phyloP scores from a whole-genome alignment of 225 moss, liverwort and hornwort genomes.

The Neckera pumila region DNA sequence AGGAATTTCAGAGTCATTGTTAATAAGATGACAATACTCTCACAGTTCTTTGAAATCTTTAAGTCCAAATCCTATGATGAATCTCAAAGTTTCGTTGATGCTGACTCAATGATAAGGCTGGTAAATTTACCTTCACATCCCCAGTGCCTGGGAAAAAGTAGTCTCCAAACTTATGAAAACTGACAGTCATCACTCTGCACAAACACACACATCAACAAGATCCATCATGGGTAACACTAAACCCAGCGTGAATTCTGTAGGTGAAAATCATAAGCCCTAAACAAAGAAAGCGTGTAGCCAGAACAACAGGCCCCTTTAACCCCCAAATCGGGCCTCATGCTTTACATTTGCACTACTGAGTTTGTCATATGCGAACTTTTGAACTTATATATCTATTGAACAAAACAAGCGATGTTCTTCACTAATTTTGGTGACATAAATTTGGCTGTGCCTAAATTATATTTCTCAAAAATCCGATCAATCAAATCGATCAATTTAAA shows the following conservation, averaged over 20 bases:
- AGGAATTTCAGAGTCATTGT: neutral
- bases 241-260: neutral
- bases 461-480: neutral
- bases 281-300: neutral
- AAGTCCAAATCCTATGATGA: neutral
- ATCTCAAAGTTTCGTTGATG: neutral
- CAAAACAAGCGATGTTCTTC: neutral
- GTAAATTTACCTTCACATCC: constrained; percentile 65
- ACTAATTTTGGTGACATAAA: neutral
- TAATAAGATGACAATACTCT: neutral
- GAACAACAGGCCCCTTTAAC: neutral
- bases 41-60: neutral
- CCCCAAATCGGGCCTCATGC: neutral
- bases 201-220: neutral
- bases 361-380: neutral
- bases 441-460: neutral
- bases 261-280: neutral
- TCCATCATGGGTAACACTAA: neutral
- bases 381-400: no score
- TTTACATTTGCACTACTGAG: neutral
- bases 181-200: constrained; percentile 94
- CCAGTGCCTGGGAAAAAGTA: constrained; percentile 94
- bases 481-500: neutral
- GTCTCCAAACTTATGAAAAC: constrained; percentile 96
- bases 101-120: neutral